These are phyloP conservation scores for Candida takata DNA, from an alignment of 805 yeast species.

Conservation along the genomic window DNA sequence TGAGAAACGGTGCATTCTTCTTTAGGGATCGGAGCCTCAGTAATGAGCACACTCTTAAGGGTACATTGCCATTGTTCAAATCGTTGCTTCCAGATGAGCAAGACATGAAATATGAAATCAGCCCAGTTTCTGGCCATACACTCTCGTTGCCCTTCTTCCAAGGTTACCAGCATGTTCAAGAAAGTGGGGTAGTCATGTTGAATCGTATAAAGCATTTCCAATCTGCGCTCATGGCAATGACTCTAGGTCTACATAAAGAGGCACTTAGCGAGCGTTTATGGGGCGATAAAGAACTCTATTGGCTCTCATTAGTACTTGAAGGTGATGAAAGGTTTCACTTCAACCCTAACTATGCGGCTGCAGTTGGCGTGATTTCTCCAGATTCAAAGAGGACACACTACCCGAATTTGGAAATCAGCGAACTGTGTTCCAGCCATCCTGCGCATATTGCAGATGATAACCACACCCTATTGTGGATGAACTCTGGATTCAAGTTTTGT, in stretches of 20 bases:
- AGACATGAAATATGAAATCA: constrained; percentile 5
- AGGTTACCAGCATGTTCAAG: constrained; percentile 22
- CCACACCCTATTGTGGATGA: constrained; percentile 41
- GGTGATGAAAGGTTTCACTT: constrained; percentile 14
- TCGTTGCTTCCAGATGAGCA: constrained; percentile 6
- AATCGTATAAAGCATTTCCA: constrained; percentile 22
- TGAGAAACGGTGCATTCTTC: constrained; percentile 32
- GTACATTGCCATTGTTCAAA: constrained; percentile 1
- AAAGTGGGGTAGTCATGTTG: constrained; percentile 23
- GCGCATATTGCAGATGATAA: constrained; percentile 40
- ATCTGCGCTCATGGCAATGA: constrained; percentile 18
- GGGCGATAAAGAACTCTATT: constrained; percentile 33
- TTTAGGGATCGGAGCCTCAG: constrained; percentile 33
- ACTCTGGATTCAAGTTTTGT: constrained; percentile 50
- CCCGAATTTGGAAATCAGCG: constrained; percentile 1
- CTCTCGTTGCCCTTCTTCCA: constrained; percentile 5
- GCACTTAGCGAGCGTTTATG: constrained; percentile 21
- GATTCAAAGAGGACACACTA: constrained; percentile 5
- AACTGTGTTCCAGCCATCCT: constrained; percentile 52
- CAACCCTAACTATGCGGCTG: constrained; percentile 12
- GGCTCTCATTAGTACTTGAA: constrained; percentile 26
- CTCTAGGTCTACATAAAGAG: constrained; percentile 12
- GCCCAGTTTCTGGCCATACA: constrained; percentile 4
- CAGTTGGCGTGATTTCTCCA: constrained; percentile 13
- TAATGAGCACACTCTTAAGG: constrained; percentile 4